Base-by-base conservation (phyloP, 441 rosid genomes). In the Gossypium schwendimanii region DNA sequence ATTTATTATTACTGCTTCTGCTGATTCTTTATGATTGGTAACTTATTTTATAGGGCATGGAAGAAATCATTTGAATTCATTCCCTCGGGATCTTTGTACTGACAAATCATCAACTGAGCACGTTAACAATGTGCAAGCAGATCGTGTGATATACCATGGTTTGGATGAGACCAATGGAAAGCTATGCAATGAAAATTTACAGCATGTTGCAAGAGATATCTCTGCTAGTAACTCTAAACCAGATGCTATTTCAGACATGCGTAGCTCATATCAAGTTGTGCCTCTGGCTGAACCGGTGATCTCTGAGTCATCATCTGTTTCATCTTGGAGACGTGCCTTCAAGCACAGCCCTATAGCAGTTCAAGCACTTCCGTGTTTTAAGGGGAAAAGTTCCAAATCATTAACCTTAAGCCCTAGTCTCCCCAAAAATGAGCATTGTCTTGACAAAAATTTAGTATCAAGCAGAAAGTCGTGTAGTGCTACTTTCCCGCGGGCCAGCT, bases 291-390 rank as follows among this genome's bases (percentile, higher is more conserved):
- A 76, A 67, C 20, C 6, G 5, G 54, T 28, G 58, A 76, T 57
- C 47, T 26, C 55, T 24, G 65, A 77, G 73, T 75, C 77, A 55
- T 67, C 81, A 58, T 60, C 61, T 69, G 71, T 39, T 68, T 73
- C 75, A 9, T 61, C 77, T 61, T 47, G 69, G 50, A 77, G 23
- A 59, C 73, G 10, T 47, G 65, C 72, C 36, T 4, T 73, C n/a
- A 33, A 61, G 52, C 75, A 69, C 76, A 33, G 70, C 31, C 82
- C 81, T 44, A 76, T 69, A 63, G 65, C 78, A 54, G 82, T 82
- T 76, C 89, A 86, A 79, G 90, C 85, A 7, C 78, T 85, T 61
- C 89, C 90, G 52, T 84, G 84, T 80, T 76, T 72, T 74, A 73
- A 74, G 58, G 49, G 63, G 49, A 76, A 74, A 71, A 73, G 53